A percentile compares a stretch with the other conserved stretches of the same genome.
phyloP scores from a whole-genome alignment of 495 filamentous ascomycete genomes.

The Penicillium ucsense region DNA sequence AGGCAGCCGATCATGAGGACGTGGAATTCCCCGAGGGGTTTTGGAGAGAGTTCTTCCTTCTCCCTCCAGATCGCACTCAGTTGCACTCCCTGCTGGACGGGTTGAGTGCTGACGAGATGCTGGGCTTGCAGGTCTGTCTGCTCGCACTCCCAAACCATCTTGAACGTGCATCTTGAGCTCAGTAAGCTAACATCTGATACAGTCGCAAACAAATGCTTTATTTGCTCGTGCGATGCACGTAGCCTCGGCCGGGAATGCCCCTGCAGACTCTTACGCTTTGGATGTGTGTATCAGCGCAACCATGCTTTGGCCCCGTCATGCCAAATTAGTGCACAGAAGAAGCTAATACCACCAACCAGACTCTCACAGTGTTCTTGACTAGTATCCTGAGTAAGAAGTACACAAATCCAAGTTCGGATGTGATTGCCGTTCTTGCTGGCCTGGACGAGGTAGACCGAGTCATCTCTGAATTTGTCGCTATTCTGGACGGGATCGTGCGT shows the following conservation, averaged over 20 bases:
- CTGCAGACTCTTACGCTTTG: slow-evolving; percentile 69
- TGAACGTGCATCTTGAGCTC: background rate
- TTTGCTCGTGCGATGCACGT: slow-evolving; percentile 63
- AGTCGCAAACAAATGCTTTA: slow-evolving; percentile 67
- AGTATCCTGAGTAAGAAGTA: slow-evolving; percentile 79
- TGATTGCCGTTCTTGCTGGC: slow-evolving; percentile 81
- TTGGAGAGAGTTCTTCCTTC: slow-evolving; percentile 91
- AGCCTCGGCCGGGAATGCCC: slow-evolving; percentile 51
- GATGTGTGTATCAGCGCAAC: slow-evolving; percentile 53
- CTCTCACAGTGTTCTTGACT: slow-evolving; percentile 79
- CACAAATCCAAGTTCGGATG: slow-evolving; percentile 90
- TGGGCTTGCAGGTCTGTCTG: slow-evolving; percentile 56
- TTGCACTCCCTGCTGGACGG: slow-evolving; percentile 57
- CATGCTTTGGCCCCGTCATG: background rate
- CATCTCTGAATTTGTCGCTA: slow-evolving; percentile 79
- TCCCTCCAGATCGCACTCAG: slow-evolving; percentile 61
- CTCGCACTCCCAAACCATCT: background rate
- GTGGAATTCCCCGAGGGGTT: slow-evolving; percentile 75
- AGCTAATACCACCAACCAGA: slow-evolving; percentile 50
- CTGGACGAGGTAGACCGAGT: slow-evolving; percentile 77
- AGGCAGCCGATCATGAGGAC: slow-evolving; percentile 32
- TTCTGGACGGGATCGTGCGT: slow-evolving; percentile 71
- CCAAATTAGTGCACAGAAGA: background rate
- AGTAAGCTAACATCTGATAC: background rate
- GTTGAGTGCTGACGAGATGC: slow-evolving; percentile 61